Evolutionary conservation across 495 filamentous ascomycete species (phyloP).

Genomic region (Lineolata rhizophorae): DNA sequence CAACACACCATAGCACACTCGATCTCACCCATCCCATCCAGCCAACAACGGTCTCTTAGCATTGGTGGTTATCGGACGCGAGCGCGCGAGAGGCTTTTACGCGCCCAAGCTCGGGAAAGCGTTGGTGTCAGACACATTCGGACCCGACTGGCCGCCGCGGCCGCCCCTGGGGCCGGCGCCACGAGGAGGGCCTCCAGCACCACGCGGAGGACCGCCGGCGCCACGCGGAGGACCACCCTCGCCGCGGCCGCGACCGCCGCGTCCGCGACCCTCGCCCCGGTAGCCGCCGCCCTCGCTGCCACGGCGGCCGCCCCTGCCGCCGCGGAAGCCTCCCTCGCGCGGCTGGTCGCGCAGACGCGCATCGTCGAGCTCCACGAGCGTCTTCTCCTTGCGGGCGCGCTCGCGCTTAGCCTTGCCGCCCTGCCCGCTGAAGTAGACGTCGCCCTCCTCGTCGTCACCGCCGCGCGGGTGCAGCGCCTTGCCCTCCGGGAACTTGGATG

Average conservation of each 20-base stretch:
- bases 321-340: constrained; percentile 13
- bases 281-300: constrained; percentile 16
- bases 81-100: constrained; percentile 6
- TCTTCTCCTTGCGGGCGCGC: constrained; percentile 84
- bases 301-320: constrained; percentile 21
- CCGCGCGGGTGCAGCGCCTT: constrained; percentile 38
- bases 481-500: constrained; percentile 82
- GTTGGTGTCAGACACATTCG: constrained; percentile 41
- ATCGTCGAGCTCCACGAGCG: constrained; percentile 66
- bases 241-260: constrained; percentile 17
- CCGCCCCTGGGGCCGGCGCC: constrained; percentile 12
- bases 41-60: no score
- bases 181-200: constrained; percentile 13
- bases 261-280: constrained; percentile 11
- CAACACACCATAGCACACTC: no score
- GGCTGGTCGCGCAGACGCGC: constrained; percentile 33
- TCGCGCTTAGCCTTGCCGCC: constrained; percentile 67
- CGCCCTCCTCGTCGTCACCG: constrained; percentile 37
- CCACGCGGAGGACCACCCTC: constrained; percentile 21
- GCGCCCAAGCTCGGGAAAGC: constrained; percentile 55
- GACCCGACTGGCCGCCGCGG: constrained; percentile 13
- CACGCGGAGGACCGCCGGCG: constrained; percentile 13
- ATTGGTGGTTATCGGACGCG: no score
- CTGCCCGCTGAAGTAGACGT: constrained; percentile 51
- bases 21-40: no score